Conservation (phyloP, 257 asterid species). For the Rauvolfia tetraphylla region DNA sequence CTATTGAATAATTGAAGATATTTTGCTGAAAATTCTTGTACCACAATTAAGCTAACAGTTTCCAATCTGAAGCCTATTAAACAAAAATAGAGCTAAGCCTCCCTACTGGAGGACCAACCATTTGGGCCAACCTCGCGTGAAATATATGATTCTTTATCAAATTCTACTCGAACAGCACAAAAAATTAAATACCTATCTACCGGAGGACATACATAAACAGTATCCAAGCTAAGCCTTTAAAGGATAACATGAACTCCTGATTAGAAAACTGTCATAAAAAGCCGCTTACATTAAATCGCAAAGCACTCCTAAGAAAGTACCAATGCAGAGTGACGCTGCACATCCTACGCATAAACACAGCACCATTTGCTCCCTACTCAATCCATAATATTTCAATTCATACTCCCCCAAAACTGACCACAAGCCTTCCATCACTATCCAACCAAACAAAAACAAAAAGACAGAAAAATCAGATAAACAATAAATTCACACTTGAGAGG, state of each 20-base stretch:
- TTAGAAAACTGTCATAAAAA: slow-evolving; percentile 5
- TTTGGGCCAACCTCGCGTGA: not conserved
- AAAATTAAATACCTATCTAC: not conserved
- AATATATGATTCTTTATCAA: not conserved
- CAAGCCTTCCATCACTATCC: slow-evolving; percentile 65
- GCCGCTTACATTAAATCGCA: slow-evolving; percentile 76
- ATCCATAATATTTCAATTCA: slow-evolving; percentile 60
- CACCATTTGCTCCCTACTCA: slow-evolving; percentile 64
- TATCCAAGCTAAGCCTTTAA: not conserved
- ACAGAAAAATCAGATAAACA: slow-evolving; percentile 6
- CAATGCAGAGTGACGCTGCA: slow-evolving; percentile 50
- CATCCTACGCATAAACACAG: slow-evolving; percentile 53
- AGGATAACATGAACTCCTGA: slow-evolving; percentile 10
- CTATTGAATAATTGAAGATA: not conserved
- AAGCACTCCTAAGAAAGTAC: slow-evolving; percentile 65
- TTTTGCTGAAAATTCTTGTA: not conserved
- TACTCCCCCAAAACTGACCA: slow-evolving; percentile 82
- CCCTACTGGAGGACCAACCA: not conserved
- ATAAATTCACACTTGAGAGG: not conserved
- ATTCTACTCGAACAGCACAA: not conserved
- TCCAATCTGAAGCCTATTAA: not conserved
- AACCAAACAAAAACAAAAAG: slow-evolving; percentile 12
- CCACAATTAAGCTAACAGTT: not conserved
- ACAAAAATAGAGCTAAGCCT: not conserved
- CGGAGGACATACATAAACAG: not conserved